phyloP scores from a whole-genome alignment of 305 asterid genomes.

The Solanum hybrid region DNA sequence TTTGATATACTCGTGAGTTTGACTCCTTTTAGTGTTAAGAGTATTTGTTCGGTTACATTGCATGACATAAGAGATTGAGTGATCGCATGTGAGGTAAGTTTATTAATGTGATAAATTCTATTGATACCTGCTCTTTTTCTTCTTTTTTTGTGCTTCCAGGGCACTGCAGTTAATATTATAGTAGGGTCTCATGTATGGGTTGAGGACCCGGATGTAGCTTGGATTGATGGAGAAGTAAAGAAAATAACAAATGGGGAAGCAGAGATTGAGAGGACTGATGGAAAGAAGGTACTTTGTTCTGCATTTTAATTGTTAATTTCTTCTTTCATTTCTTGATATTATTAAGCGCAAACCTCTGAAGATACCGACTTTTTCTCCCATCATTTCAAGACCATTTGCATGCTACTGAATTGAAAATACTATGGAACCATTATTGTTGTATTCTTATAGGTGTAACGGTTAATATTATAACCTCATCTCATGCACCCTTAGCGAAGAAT shows the following conservation, averaged over 20 bases:
- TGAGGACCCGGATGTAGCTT: slow-evolving; percentile 67
- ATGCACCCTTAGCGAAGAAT: not conserved
- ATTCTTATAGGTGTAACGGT: not conserved
- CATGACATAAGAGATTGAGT: not conserved
- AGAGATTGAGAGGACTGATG: slow-evolving; percentile 67
- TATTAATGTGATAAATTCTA: not conserved
- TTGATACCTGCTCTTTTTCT: not conserved
- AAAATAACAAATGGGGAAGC: slow-evolving; percentile 65
- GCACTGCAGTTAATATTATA: slow-evolving; percentile 79
- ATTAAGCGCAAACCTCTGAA: not conserved
- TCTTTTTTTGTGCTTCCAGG: slow-evolving; percentile 31
- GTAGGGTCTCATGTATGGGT: slow-evolving; percentile 94
- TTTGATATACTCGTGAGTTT: not conserved
- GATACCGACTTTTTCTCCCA: not conserved
- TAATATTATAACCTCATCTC: not conserved
- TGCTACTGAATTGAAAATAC: not conserved
- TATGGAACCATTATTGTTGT: not conserved
- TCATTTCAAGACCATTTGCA: not conserved
- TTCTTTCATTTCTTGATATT: not conserved
- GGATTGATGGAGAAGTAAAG: slow-evolving; percentile 80
- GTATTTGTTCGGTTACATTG: not conserved
- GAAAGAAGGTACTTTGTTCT: slow-evolving; percentile 52
- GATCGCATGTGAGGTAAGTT: not conserved
- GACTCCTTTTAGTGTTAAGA: not conserved
- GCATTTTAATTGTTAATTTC: not conserved